These are phyloP conservation scores for Rehmannia glutinosa DNA, from an alignment of 257 asterid genomes.

Conservation along the genomic window DNA sequence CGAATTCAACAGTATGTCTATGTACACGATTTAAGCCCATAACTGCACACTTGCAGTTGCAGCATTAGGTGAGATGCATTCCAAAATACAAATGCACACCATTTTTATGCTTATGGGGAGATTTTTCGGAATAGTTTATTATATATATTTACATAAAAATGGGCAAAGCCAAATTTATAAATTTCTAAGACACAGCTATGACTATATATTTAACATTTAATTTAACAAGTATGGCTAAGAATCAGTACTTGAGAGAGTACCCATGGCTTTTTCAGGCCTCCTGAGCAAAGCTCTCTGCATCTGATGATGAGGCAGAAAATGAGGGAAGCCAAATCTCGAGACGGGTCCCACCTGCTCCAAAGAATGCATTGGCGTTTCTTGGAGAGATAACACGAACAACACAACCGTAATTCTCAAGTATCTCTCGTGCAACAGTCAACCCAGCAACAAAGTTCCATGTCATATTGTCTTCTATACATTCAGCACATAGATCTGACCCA, in stretches of 20 bases:
- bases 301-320: constrained; percentile 30
- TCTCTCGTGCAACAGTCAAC: constrained; percentile 87
- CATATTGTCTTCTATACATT: constrained; percentile 73
- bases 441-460: constrained; percentile 96
- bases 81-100: neutral
- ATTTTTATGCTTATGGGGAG: neutral
- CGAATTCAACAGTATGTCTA: neutral
- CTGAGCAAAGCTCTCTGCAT: constrained; percentile 21
- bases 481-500: constrained; percentile 63
- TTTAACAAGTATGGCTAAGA: neutral
- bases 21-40: neutral
- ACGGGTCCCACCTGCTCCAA: constrained; percentile 81
- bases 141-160: constrained; percentile 16
- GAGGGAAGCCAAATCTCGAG: constrained; percentile 91
- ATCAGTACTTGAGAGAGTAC: neutral
- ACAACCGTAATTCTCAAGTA: constrained; percentile 82
- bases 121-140: neutral
- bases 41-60: neutral
- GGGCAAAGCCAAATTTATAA: neutral
- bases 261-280: constrained; percentile 20
- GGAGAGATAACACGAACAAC: constrained; percentile 86
- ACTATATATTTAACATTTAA: neutral
- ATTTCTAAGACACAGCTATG: neutral
- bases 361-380: constrained; percentile 38
- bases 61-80: neutral